Evolutionary conservation across 2,329 filamentous ascomycete genomes (phyloP).

Genomic region (Ascocoryne sarcoides): DNA sequence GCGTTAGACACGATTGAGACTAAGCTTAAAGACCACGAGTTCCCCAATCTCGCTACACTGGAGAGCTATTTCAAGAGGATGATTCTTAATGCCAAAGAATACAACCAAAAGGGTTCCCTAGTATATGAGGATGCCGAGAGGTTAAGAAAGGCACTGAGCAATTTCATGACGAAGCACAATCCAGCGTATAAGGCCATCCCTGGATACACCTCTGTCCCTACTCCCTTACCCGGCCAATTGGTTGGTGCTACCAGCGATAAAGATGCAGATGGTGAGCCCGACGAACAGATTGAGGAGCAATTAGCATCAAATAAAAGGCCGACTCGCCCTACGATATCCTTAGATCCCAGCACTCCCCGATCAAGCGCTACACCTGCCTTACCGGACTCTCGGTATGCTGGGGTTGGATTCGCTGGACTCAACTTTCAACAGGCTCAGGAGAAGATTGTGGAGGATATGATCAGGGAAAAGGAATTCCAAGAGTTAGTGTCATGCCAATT

Average conservation of each 20-base stretch:
- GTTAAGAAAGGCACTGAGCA: constrained; percentile 76
- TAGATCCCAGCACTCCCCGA: constrained; percentile 26
- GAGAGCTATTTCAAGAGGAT: constrained; percentile 85
- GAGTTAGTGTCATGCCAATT: constrained; percentile 50
- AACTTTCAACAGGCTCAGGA: constrained; percentile 80
- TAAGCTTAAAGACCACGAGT: constrained; percentile 61
- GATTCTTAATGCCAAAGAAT: constrained; percentile 80
- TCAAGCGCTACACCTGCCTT: constrained; percentile 33
- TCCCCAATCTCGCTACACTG: constrained; percentile 61
- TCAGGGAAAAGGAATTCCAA: constrained; percentile 56
- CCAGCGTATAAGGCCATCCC: constrained; percentile 63
- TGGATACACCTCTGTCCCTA: constrained; percentile 62
- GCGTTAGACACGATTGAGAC: constrained; percentile 68
- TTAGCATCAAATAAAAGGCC: constrained; percentile 13
- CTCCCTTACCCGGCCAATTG: constrained; percentile 46
- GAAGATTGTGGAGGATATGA: constrained; percentile 68
- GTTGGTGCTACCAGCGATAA: constrained; percentile 22
- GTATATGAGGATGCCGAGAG: constrained; percentile 80
- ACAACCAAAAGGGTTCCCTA: constrained; percentile 63
- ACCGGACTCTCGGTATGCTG: constrained; percentile 45
- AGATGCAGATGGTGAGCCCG: constrained; percentile 28
- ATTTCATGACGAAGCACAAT: constrained; percentile 80
- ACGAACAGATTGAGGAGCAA: constrained; percentile 23
- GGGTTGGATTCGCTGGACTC: constrained; percentile 58
- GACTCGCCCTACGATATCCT: constrained; percentile 21